phyloP scores from a whole-genome alignment of 2,329 filamentous ascomycete genomes.

The Colletotrichum sojae region DNA sequence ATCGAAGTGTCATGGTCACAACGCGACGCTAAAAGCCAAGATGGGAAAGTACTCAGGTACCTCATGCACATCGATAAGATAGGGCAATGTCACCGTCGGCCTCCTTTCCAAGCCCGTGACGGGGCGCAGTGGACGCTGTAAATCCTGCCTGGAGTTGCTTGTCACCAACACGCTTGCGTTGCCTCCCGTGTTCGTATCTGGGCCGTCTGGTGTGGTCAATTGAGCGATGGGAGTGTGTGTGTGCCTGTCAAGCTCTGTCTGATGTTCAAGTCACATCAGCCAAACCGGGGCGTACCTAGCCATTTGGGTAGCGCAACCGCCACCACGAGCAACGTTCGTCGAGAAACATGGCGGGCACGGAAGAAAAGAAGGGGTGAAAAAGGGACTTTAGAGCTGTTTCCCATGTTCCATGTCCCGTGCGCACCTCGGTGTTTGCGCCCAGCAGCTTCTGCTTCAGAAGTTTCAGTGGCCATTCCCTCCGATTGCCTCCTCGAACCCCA shows the following conservation, averaged over 20 bases:
- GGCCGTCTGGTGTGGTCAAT: not conserved
- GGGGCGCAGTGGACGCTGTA: slow-evolving; percentile 3
- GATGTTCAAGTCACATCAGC: no score
- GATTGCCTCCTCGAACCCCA: slow-evolving; percentile 3
- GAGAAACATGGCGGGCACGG: slow-evolving; percentile 19
- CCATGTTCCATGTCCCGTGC: slow-evolving; percentile 30
- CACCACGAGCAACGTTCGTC: slow-evolving; percentile 25
- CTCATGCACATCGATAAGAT: slow-evolving; percentile 29
- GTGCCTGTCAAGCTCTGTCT: not conserved
- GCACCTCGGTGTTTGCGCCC: not conserved
- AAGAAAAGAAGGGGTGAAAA: slow-evolving; percentile 10
- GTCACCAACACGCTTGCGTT: not conserved
- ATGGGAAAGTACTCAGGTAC: not conserved
- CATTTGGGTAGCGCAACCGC: slow-evolving; percentile 3
- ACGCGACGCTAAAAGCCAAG: not conserved
- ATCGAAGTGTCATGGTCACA: slow-evolving; percentile 21
- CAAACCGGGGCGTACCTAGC: no score
- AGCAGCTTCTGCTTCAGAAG: not conserved
- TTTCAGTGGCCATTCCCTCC: slow-evolving; percentile 11
- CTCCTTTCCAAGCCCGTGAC: slow-evolving; percentile 14
- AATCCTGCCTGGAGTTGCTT: slow-evolving; percentile 6
- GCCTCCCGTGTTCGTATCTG: slow-evolving; percentile 4
- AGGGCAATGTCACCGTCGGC: slow-evolving; percentile 24
- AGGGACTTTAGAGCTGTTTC: slow-evolving; percentile 22
- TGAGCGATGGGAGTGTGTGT: slow-evolving; percentile 7